Evolutionary conservation across 345 rosid genomes (phyloP).

Genomic region (Acer negundo): DNA sequence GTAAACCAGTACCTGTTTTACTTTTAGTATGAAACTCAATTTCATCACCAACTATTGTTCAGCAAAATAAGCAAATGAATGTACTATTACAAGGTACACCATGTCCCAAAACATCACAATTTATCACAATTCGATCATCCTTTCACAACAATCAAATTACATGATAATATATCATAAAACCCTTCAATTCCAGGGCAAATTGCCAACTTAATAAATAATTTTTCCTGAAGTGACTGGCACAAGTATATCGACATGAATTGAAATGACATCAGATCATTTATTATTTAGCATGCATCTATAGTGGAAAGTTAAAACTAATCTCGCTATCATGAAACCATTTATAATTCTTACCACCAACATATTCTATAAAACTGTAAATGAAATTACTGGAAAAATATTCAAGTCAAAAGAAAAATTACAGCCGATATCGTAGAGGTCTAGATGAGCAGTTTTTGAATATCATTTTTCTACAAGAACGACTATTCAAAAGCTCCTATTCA

Average conservation of each 20-base stretch:
- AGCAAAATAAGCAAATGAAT: no score
- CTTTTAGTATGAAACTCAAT: background rate
- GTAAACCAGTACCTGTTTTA: background rate
- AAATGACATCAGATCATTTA: background rate
- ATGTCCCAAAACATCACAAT: background rate
- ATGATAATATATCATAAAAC: background rate
- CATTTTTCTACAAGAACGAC: background rate
- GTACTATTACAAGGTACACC: background rate
- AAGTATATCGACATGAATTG: background rate
- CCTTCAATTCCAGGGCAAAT: background rate
- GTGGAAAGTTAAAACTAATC: background rate
- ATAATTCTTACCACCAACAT: background rate
- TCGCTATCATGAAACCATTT: background rate
- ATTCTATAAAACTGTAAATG: background rate
- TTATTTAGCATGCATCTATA: background rate
- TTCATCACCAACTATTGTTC: background rate
- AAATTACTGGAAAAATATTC: background rate
- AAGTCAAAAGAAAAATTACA: conserved; percentile 1
- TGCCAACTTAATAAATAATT: background rate
- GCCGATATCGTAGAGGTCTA: background rate
- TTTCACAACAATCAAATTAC: background rate
- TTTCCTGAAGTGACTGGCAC: background rate
- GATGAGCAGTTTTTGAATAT: conserved; percentile 1
- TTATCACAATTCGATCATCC: background rate
- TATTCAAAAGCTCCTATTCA: background rate